Evolutionary conservation across 108 stramenopile genomes (phyloP), one percentile per base, ranked within the genome.

Genomic region (Skeletonema grethae): DNA sequence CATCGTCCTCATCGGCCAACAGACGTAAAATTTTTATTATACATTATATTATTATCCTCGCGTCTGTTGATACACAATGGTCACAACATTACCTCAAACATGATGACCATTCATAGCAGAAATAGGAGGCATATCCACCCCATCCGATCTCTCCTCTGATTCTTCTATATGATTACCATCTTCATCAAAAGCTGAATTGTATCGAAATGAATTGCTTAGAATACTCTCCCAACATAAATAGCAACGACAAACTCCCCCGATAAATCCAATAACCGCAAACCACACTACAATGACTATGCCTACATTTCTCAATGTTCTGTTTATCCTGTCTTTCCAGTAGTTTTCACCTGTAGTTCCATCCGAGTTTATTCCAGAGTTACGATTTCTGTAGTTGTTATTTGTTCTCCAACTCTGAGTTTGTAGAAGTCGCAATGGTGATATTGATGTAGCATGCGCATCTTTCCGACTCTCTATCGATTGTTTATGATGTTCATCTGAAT

Each of bases 171-270:
- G 22, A 53, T 53, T 53, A 22, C 9, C 22, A 53, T 53, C 50
- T 22, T 8, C 50, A 53, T 53, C 5, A 24, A 53, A 53, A 38
- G 0, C 11, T 22, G 18, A 20, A 53, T 53, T 53, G 22, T 53
- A 22, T 53, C 50, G 22, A 53, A 53, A 53, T 53, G 50, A 61
- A 36, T 61, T 36, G 1, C 60, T 11, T 5, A 36, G 22, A 18
- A 61, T 32, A 18, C 38, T 61, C 22, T 61, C 38, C 60, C 31
- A 61, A 18, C 60, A 61, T 36, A 61, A 36, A 10, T 61, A 61
- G 2, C 60, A 61, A 31, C 60, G 25, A 32, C 31, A 35, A 32
- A 32, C 16, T 6, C 7, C 7, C n/a, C 60, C 60, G 25, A 35
- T 35, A 4, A 32, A 10, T 35, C 60, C 60, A 8, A 61, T 10